A percentile compares a stretch with the other conserved stretches of the same genome.
phyloP scores from a whole-genome alignment of 257 asterid genomes.

The Solanum medicagineum region DNA sequence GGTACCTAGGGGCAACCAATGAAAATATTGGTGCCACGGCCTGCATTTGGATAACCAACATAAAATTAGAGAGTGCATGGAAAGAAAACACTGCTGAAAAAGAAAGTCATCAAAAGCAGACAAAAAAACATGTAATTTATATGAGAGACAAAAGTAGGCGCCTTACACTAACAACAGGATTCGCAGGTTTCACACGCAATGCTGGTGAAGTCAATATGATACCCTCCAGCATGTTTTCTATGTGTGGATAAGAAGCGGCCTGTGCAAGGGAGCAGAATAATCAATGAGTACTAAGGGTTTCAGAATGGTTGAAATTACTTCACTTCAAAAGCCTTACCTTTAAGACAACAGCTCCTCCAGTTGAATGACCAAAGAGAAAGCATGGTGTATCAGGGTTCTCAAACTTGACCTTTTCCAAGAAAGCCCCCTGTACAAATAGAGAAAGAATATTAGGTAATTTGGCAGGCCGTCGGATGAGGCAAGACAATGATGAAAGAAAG shows the following conservation, averaged over 20 bases:
- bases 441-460: neutral
- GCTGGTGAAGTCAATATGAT: slow-evolving; percentile 96
- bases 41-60: slow-evolving; percentile 15
- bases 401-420: slow-evolving; percentile 54
- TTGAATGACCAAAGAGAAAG: slow-evolving; percentile 95
- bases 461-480: neutral
- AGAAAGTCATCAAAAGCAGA: neutral
- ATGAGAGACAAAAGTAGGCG: neutral
- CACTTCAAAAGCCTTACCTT: slow-evolving; percentile 39
- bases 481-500: neutral
- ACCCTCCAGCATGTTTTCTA: slow-evolving; percentile 84
- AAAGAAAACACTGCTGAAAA: neutral
- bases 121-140: neutral
- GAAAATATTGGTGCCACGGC: slow-evolving; percentile 94
- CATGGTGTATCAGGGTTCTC: slow-evolving; percentile 82
- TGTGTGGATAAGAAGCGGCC: slow-evolving; percentile 77
- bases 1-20: slow-evolving; percentile 86
- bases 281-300: neutral
- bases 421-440: slow-evolving; percentile 41
- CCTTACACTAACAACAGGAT: slow-evolving; percentile 92
- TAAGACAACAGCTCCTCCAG: slow-evolving; percentile 95
- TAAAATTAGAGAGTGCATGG: neutral
- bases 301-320: neutral
- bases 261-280: slow-evolving; percentile 12
- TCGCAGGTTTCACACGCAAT: slow-evolving; percentile 92